Evolutionary conservation across 148 eudicot genomes (phyloP).

Genomic region (Euryodendron excelsum): DNA sequence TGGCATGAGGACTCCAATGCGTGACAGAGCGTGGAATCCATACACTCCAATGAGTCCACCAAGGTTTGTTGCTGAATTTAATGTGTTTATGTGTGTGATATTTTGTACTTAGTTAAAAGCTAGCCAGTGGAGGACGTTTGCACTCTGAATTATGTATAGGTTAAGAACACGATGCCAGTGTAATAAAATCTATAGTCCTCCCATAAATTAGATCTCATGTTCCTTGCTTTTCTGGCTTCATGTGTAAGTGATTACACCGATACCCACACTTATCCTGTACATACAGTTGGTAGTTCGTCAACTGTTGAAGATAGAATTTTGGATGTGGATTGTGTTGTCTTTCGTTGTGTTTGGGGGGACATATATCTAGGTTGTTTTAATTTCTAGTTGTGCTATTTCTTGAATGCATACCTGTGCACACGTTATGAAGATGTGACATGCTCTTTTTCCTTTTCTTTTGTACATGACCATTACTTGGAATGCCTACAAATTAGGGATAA

Average conservation of each 20-base stretch:
- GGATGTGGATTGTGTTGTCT: background rate
- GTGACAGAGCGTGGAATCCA: constrained; percentile 98
- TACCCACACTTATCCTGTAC: too few relatives aligned
- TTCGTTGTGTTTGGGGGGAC: background rate
- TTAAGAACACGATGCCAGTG: background rate
- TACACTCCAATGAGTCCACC: constrained; percentile 96
- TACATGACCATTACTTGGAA: too few relatives aligned
- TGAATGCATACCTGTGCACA: background rate
- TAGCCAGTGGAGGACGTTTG: constrained; percentile 1
- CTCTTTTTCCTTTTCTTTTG: too few relatives aligned
- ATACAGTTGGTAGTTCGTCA: too few relatives aligned
- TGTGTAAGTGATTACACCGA: background rate
- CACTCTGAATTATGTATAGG: background rate
- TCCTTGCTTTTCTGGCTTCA: constrained; percentile 5
- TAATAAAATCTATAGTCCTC: background rate
- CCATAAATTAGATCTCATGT: background rate
- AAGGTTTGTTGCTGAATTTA: constrained; percentile 42
- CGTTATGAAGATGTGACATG: too few relatives aligned
- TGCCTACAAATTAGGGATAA: constrained; percentile 58
- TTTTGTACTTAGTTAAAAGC: too few relatives aligned
- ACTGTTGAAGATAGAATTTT: background rate
- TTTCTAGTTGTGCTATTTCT: constrained; percentile 2
- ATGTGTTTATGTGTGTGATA: background rate
- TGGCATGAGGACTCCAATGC: constrained; percentile 99
- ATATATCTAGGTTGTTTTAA: background rate